Evolutionary conservation across 75 land plant genomes (phyloP), one percentile per base, ranked within the genome.

Genomic region (Pinus albicaulis): DNA sequence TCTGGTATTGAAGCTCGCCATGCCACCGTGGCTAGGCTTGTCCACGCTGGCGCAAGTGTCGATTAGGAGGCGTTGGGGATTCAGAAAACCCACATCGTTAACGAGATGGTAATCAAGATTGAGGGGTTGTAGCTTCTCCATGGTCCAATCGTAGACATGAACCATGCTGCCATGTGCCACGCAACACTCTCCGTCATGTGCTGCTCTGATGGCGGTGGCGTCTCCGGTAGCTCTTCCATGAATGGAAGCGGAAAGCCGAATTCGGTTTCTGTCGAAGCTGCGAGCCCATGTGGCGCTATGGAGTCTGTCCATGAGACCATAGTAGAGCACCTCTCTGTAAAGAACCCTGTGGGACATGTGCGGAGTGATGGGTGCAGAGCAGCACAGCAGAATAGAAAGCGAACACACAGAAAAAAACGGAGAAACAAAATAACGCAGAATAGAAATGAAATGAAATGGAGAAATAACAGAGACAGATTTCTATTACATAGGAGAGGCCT

Each of bases 81-180:
- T 84, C 12, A 91, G 74, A 81, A 90, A 95, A 20, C 88, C 89
- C 11, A 82, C 88, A 71, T 95, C 98, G 77, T 95, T 93, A 28
- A 95, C 88, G 66, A 84, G 77, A 22, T 89, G 89, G 70, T 82
- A 95, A 76, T 93, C 92, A 24, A 95, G 91, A 75, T 69, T 89
- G 36, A 92, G 83, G 3, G 98, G 93, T 1, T 77, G 82, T 19
- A 19, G 58, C 61, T 92, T 82, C 57, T 91, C 89, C 70, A 95
- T 74, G 82, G 78, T 84, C 98, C 98, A 95, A 65, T 91, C 89
- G 60, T 91, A 95, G 26, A 95, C 93, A 72, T 93, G 98, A 11
- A 93, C 95, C 88, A 95, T 85, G 74, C 88, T 79, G 25, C 95
- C 96, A 74, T 93, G 96, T 0, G 94, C 98, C 6, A 93, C 94